Base-by-base conservation (phyloP, 2,329 filamentous ascomycete genomes). In the Curvularia hawaiiensis region DNA sequence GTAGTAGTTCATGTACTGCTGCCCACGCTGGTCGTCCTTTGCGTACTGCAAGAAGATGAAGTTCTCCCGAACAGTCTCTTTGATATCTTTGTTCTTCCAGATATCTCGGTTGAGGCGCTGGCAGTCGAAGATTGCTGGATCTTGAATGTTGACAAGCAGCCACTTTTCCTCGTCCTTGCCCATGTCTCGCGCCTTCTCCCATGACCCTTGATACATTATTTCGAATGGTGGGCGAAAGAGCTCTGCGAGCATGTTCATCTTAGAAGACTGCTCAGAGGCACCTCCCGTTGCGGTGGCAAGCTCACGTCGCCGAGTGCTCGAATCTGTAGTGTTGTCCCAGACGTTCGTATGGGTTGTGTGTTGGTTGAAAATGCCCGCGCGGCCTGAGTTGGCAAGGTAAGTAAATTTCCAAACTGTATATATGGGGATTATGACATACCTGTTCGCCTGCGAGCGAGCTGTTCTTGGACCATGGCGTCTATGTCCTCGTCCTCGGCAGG, bases 21-120 rank as follows among this genome's bases (percentile, higher is more conserved):
- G 82, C 0, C 91, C 91, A 38, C 88, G 85, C 0, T 87, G 85
- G 66, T 96, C 92, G 63, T 92, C 88, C 77, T 96, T 97, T 66
- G 89, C 87, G 79, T 95, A 98, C 72, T 99, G 95, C 68, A 99
- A 80, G 77, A 99, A 99, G 65, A 99, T 85, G 74, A 99, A 99
- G 78, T 96, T 93, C 73, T 97, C 94, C 68, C 85, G 85, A 30
- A 99, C 83, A 1, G 96, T 86, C n/a, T 90, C 87, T 67, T 85
- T 86, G 56, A 99, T 87, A 2, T 88, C 84, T 18, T 85, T 77
- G 66, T 97, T 90, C 78, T 97, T 97, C 95, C 95, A 99, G 52
- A 98, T 87, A 74, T 99, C 95, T 44, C 95, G 86, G 73, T 99
- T 99, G 18, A 99, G 81, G 3, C 91, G 85, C 75, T 99, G 95